phyloP scores from a whole-genome alignment of 371 early-diverging fungal species.

The Chytridium lagenaria region DNA sequence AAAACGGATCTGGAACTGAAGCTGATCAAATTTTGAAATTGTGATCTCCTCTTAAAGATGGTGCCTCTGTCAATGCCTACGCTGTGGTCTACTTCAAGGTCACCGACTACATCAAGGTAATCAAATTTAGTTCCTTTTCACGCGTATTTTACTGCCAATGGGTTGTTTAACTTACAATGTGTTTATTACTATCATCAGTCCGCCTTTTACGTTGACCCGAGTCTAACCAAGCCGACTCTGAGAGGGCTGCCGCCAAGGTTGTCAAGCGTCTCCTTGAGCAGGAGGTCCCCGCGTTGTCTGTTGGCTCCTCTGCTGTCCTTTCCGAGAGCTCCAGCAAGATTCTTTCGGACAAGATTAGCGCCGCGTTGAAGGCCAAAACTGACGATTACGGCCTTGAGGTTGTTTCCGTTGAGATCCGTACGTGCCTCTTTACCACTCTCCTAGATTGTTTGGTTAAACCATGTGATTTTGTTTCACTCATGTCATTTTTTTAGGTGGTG shows the following conservation, averaged over 20 bases:
- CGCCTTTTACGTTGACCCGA: slow-evolving; percentile 55
- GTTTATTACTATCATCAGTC: slow-evolving; percentile 35
- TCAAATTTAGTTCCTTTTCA: background rate
- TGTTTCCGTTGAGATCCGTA: slow-evolving; percentile 52
- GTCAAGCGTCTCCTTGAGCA: slow-evolving; percentile 44
- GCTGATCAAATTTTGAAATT: background rate
- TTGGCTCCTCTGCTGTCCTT: slow-evolving; percentile 33
- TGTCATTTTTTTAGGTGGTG: slow-evolving; percentile 44
- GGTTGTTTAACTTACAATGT: background rate
- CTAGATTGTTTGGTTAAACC: background rate
- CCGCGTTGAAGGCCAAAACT: slow-evolving; percentile 44
- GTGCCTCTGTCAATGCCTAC: slow-evolving; percentile 55
- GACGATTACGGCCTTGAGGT: slow-evolving; percentile 49
- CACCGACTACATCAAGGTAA: slow-evolving; percentile 50
- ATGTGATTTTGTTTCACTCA: too few relatives aligned
- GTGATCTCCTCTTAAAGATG: slow-evolving; percentile 36
- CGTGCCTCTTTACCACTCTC: slow-evolving; percentile 15
- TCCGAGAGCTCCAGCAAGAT: slow-evolving; percentile 33
- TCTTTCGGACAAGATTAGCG: slow-evolving; percentile 46
- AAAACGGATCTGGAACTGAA: too few relatives aligned
- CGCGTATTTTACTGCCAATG: background rate
- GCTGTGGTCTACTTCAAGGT: slow-evolving; percentile 53
- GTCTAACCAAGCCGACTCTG: slow-evolving; percentile 55
- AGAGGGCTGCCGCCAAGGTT: slow-evolving; percentile 55
- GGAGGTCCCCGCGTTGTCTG: slow-evolving; percentile 41